Percentiles rank a stretch among this genome's conserved stretches.
These are phyloP conservation scores for Vigna radiata DNA, from an alignment of 306 rosid genomes.

Conservation along the genomic window DNA sequence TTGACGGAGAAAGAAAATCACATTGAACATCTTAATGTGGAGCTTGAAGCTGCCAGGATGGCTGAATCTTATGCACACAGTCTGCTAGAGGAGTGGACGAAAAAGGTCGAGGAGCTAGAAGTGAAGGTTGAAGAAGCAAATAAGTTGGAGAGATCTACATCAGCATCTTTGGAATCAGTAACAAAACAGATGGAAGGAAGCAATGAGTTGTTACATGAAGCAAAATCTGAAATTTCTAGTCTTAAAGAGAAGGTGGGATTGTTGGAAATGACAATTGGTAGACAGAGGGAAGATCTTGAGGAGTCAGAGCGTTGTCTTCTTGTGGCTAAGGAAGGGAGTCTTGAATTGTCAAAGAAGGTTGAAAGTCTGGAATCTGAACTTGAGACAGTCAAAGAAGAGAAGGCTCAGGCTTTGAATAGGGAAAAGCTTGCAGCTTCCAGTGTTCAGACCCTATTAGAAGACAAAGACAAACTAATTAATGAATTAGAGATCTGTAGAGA, in stretches of 20 bases:
- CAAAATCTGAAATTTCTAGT: conserved; percentile 73
- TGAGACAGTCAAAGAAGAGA: conserved; percentile 72
- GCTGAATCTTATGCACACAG: conserved; percentile 82
- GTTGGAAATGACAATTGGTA: conserved; percentile 77
- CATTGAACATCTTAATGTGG: conserved; percentile 81
- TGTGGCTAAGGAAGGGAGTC: conserved; percentile 65
- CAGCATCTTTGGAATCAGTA: conserved; percentile 76
- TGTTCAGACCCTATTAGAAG: conserved; percentile 78
- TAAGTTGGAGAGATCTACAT: conserved; percentile 83
- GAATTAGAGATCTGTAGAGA: conserved; percentile 75
- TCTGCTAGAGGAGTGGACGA: conserved; percentile 74
- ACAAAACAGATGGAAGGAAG: conserved; percentile 76
- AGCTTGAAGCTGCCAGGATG: conserved; percentile 88
- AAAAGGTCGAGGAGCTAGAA: conserved; percentile 71
- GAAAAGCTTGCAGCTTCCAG: conserved; percentile 85
- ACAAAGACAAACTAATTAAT: conserved; percentile 72
- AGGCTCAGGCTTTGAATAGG: conserved; percentile 73
- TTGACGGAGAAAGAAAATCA: conserved; percentile 65
- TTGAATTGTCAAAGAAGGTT: conserved; percentile 60
- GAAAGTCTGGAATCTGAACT: conserved; percentile 66
- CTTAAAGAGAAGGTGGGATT: conserved; percentile 79
- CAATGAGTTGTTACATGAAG: conserved; percentile 69
- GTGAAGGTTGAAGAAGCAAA: conserved; percentile 66
- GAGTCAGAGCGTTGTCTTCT: conserved; percentile 65
- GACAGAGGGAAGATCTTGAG: conserved; percentile 77